Evolutionary conservation across 2,329 filamentous ascomycete genomes (phyloP).

Genomic region (Arachnomyces sp.): DNA sequence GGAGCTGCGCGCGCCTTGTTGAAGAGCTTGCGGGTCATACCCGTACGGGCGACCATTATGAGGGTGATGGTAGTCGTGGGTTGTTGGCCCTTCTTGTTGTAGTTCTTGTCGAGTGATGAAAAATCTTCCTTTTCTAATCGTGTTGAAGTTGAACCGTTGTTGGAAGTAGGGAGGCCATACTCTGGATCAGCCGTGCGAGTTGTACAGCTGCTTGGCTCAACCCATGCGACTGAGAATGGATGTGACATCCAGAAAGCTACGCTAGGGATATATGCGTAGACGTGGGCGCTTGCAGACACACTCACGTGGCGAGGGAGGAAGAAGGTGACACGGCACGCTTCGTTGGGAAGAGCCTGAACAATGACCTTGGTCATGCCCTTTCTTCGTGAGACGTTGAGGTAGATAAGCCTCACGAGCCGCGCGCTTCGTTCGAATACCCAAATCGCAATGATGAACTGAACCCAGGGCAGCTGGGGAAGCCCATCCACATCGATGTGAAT

Average conservation of each 20-base stretch:
- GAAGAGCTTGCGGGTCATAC: slow-evolving; percentile 55
- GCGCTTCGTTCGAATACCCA: slow-evolving; percentile 37
- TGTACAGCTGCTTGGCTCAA: slow-evolving; percentile 25
- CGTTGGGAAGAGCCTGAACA: slow-evolving; percentile 51
- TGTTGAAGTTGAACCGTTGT: slow-evolving; percentile 14
- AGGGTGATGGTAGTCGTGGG: slow-evolving; percentile 42
- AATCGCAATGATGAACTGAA: slow-evolving; percentile 27
- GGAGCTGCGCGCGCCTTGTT: slow-evolving; percentile 44
- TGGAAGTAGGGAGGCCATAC: slow-evolving; percentile 3
- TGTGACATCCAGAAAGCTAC: slow-evolving; percentile 42
- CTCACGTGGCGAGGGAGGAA: slow-evolving; percentile 47
- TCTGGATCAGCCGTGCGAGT: slow-evolving; percentile 15
- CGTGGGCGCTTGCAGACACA: slow-evolving; percentile 50
- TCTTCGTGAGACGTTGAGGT: slow-evolving; percentile 46
- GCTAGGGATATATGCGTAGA: slow-evolving; percentile 52
- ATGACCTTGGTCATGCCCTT: slow-evolving; percentile 43
- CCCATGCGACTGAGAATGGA: slow-evolving; percentile 42
- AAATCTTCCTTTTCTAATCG: slow-evolving; percentile 27
- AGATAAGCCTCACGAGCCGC: slow-evolving; percentile 42
- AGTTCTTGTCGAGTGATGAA: slow-evolving; percentile 15
- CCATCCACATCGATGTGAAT: slow-evolving; percentile 35
- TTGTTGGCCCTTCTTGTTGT: slow-evolving; percentile 15
- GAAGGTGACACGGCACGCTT: slow-evolving; percentile 54
- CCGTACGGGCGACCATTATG: slow-evolving; percentile 52
- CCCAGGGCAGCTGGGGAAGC: slow-evolving; percentile 35